Conservation (phyloP, 2,329 filamentous ascomycete genomes). For the Beauveria sp. region DNA sequence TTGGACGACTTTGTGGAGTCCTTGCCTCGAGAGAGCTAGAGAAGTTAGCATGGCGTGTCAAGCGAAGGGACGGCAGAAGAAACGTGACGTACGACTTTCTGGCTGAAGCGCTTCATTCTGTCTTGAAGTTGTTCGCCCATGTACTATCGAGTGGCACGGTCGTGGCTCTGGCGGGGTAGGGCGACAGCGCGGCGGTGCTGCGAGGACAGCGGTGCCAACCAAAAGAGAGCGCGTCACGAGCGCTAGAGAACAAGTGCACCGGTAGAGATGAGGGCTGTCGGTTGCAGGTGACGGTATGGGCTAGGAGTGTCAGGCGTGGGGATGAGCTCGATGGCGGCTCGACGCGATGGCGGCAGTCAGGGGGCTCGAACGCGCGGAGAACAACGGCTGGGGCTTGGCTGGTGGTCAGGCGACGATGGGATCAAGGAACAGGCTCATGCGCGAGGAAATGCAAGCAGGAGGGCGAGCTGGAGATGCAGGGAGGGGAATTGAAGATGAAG, state of each 20-base stretch:
- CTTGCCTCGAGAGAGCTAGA: slow-evolving; percentile 86
- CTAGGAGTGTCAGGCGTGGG: background rate
- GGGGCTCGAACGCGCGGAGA: slow-evolving; percentile 4
- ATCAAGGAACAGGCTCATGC: background rate
- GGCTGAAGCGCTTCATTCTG: slow-evolving; percentile 95
- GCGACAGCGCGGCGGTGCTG: slow-evolving; percentile 6
- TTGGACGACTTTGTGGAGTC: slow-evolving; percentile 75
- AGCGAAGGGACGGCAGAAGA: slow-evolving; percentile 5
- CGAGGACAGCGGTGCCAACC: background rate
- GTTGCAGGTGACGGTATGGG: background rate
- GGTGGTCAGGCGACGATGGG: background rate
- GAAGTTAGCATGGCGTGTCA: slow-evolving; percentile 6
- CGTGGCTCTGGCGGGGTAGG: slow-evolving; percentile 12
- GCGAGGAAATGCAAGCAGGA: background rate
- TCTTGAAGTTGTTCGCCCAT: slow-evolving; percentile 21
- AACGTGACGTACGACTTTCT: slow-evolving; percentile 75
- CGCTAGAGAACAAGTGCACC: background rate
- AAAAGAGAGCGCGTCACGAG: background rate
- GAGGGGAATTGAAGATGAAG: background rate
- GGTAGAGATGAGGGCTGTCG: background rate
- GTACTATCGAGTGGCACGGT: background rate
- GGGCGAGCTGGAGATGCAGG: background rate
- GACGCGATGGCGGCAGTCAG: slow-evolving; percentile 8
- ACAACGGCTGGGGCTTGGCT: background rate
- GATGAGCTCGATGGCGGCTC: background rate